Base-by-base conservation (phyloP, 2,329 filamentous ascomycete genomes). In the Fusarium drepaniforme region DNA sequence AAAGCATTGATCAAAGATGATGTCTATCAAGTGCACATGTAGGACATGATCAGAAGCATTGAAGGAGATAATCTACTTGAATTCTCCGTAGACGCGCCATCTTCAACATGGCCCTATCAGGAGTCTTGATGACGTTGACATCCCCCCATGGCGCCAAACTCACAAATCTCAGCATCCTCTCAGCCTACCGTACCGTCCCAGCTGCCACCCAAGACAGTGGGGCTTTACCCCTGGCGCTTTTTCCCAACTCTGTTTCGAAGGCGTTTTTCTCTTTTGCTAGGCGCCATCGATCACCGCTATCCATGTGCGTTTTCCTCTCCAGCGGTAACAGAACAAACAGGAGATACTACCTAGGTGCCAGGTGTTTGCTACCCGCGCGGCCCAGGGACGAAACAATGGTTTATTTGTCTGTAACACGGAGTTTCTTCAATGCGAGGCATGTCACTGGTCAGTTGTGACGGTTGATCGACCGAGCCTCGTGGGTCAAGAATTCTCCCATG, bases 351-450 rank as follows among this genome's bases (percentile, higher is more conserved):
- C 35, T 42, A 30, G 30, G 49, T 61, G 44, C 33, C 51, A 58
- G 53, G 28, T 35, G 38, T 38, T 25, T 28, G 64, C 33, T 78
- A 78, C 67, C 76, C 76, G 76, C 76, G 76, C 76, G 76, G 73
- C 66, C 68, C 28, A 30, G 74, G 74, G 66, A 64, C 76, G 76
- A 78, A 78, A 78, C 76, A 73, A 57, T 63, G 60, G 57, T 66
- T 69, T 65, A 69, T 72, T 46, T 64, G 61, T 75, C 73, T 75
- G 73, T 75, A 74, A 75, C 70, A 74, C 70, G 12, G 42, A 42
- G 23, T 46, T 58, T 23, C 28, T 60, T 75, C 60, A 64, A 60
- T 30, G 16, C 23, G 49, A n/a, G 38, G 58, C 37, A 56, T 38
- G 44, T 67, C 70, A 73, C 72, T 78, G 75, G 76, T 33, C 67